Evolutionary conservation across 2,329 filamentous ascomycete genomes (phyloP).

Genomic region (Aspergillus sp.): DNA sequence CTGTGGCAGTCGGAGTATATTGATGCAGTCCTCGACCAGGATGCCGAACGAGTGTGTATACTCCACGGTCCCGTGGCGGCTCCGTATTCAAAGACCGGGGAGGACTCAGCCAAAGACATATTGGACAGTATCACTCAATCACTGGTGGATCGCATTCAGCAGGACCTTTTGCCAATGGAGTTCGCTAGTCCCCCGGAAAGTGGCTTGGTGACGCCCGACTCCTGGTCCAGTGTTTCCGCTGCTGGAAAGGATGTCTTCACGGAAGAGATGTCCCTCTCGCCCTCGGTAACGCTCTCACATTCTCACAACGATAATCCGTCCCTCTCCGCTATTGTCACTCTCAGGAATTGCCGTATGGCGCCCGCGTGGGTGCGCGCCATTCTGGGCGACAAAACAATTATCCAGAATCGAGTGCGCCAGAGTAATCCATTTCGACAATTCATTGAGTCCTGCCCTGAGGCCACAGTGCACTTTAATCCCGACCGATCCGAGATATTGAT

Average conservation of each 20-base stretch:
- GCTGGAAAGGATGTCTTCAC: constrained; percentile 4
- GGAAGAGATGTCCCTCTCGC: constrained; percentile 8
- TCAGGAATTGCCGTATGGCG: not conserved
- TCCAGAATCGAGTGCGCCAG: constrained; percentile 6
- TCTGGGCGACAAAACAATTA: constrained; percentile 4
- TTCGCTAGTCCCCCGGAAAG: constrained; percentile 38
- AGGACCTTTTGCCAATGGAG: constrained; percentile 65
- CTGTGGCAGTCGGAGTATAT: constrained; percentile 97
- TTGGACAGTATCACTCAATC: constrained; percentile 80
- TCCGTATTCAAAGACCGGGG: constrained; percentile 78
- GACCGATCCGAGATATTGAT: constrained; percentile 7
- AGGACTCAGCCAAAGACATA: constrained; percentile 91
- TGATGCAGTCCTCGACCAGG: constrained; percentile 86
- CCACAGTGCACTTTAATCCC: constrained; percentile 2
- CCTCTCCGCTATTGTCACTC: not conserved
- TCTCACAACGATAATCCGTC: constrained; percentile 2
- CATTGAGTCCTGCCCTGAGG: constrained; percentile 2
- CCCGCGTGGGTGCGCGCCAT: constrained; percentile 13
- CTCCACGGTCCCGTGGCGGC: constrained; percentile 88
- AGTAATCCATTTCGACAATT: constrained; percentile 12
- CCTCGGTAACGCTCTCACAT: constrained; percentile 12
- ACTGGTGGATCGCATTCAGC: constrained; percentile 75
- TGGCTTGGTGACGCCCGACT: constrained; percentile 50
- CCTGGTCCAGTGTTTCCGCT: constrained; percentile 63
- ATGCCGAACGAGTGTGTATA: constrained; percentile 91